phyloP scores from a whole-genome alignment of 1,284 basidiomycete species.

The Papiliotrema laurentii region DNA sequence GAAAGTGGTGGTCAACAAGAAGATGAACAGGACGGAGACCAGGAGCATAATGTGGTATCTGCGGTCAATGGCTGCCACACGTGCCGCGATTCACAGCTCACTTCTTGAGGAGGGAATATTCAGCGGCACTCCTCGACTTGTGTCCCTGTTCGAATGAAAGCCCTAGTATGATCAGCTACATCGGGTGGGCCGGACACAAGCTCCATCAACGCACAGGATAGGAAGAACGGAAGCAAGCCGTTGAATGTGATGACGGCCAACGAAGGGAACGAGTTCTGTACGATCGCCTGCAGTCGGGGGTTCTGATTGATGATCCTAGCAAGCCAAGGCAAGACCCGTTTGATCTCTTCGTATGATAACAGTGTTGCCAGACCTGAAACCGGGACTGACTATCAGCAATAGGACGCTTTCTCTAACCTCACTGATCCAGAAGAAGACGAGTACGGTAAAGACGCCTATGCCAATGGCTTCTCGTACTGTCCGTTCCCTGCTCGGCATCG shows the following conservation, averaged over 20 bases:
- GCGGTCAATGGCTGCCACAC: background rate
- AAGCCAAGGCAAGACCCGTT: conserved; percentile 81
- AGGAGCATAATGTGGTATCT: conserved; percentile 94
- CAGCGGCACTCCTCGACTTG: conserved; percentile 82
- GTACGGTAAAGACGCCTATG: conserved; percentile 60
- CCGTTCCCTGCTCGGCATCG: conserved; percentile 57
- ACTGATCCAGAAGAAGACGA: conserved; percentile 75
- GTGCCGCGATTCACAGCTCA: conserved; percentile 45
- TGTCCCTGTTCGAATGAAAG: conserved; percentile 85
- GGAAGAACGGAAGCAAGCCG: conserved; percentile 77
- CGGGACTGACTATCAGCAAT: conserved; percentile 54
- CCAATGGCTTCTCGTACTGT: conserved; percentile 67
- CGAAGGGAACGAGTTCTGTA: conserved; percentile 88
- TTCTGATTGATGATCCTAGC: conserved; percentile 68
- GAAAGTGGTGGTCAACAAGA: conserved; percentile 83
- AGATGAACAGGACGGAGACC: conserved; percentile 92
- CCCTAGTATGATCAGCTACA: conserved; percentile 50
- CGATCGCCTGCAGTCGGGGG: conserved; percentile 72
- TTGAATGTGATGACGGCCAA: conserved; percentile 87
- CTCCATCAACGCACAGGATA: conserved; percentile 65
- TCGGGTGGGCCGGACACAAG: background rate
- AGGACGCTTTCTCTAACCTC: conserved; percentile 8
- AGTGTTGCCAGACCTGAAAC: conserved; percentile 78
- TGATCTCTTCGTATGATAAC: conserved; percentile 86
- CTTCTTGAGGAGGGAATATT: conserved; percentile 91